phyloP scores from a whole-genome alignment of 176 grass and related monocot genomes.

The Typha latifolia region DNA sequence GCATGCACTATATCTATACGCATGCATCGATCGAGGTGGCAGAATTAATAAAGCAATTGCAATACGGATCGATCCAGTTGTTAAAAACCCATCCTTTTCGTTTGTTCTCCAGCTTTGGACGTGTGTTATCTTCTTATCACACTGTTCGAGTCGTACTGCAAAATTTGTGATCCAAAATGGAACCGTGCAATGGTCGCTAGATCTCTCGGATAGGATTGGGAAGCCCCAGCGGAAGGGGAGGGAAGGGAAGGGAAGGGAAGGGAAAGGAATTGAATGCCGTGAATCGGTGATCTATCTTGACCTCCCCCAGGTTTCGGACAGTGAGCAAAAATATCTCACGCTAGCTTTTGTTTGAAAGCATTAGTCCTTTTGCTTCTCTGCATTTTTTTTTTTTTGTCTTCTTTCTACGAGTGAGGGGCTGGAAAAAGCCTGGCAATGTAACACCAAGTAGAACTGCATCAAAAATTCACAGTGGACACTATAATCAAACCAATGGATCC shows the following conservation, averaged over 20 bases:
- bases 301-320: neutral
- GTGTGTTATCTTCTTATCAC: neutral
- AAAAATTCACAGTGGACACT: neutral
- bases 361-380: neutral
- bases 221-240: too few relatives aligned
- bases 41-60: neutral
- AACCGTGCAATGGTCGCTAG: neutral
- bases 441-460: too few relatives aligned
- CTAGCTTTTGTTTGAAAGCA: constrained; percentile 9
- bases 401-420: neutral
- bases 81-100: neutral
- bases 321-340: constrained; percentile 2
- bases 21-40: neutral
- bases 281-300: neutral
- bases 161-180: constrained; percentile 32
- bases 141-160: constrained; percentile 26
- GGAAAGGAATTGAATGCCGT: neutral
- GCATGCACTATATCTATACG: neutral
- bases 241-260: neutral
- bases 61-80: neutral
- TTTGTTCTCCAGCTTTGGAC: neutral
- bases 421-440: neutral
- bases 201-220: neutral
- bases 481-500: too few relatives aligned
- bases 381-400: neutral